Evolutionary conservation across 2,329 filamentous ascomycete genomes (phyloP), one percentile per base, ranked within the genome.

Genomic region (Pyrenochaeta sp.): DNA sequence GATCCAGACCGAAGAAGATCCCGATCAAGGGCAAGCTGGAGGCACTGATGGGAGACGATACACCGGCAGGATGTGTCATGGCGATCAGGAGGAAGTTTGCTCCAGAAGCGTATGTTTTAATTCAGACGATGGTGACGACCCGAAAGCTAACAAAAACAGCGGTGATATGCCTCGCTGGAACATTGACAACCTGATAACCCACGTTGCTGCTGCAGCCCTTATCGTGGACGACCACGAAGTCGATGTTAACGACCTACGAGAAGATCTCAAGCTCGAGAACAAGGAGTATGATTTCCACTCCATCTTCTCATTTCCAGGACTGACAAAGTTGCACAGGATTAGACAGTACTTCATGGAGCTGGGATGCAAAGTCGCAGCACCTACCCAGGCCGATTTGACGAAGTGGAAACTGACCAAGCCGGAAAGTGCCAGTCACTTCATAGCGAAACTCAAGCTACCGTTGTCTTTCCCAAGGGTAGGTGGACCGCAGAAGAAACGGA

Each of bases 401-500:
- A 86, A 84, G 74, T 79, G 82, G 64, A 82, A 85, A 56, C 83
- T 88, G 64, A 85, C 84, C 32, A 88, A 88, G 73, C 85, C 86
- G 1, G 84, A 87, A 69, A 85, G 84, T 3, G 76, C 78, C 22
- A 86, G 86, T 54, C 87, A 88, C 60, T 84, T 79, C 58, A 80
- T 93, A 49, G 93, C 91, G 12, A 88, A 88, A 66, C 80, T 98
- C 69, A 86, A 85, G 67, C 77, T 97, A 61, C 95, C 95, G 2
- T 80, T 97, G 46, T 85, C 89, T 58, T 97, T 97, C 75, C 95
- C 94, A 1, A 93, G 90, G 80, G 58, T 74, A 9, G 69, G 65
- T 42, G 70, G 65, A 15, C 62, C 64, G 2, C 53, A 62, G 13
- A 63, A 63, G 43, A 64, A 59, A 44, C 67, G 53, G 61, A 62